These are phyloP conservation scores for Aureobasidium sp. DNA, from an alignment of 2,329 filamentous ascomycete species.

Conservation along the genomic window DNA sequence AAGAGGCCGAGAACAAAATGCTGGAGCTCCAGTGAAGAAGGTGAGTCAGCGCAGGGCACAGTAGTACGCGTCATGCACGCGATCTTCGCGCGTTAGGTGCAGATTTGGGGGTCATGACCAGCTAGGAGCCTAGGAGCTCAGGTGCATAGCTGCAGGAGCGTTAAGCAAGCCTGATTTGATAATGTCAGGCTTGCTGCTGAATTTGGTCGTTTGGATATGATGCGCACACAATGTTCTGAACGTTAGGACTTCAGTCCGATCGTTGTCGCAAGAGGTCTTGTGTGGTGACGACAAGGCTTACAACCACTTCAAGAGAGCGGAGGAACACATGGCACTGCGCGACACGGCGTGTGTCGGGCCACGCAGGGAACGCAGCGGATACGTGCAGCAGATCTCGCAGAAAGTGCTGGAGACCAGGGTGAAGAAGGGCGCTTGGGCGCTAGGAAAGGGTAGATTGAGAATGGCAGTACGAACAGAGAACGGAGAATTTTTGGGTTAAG, in stretches of 20 bases:
- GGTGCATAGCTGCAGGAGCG: slow-evolving; percentile 10
- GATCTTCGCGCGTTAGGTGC: slow-evolving; percentile 9
- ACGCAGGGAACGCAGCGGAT: slow-evolving; percentile 10
- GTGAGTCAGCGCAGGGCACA: slow-evolving; percentile 1
- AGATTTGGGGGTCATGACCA: slow-evolving; percentile 6
- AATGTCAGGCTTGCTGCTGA: background rate
- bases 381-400: slow-evolving; percentile 8
- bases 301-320: background rate
- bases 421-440: background rate
- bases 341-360: slow-evolving; percentile 6
- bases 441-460: background rate
- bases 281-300: background rate
- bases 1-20: background rate
- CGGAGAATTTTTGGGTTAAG: background rate
- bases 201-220: background rate
- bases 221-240: background rate
- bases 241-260: background rate
- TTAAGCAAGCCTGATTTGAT: slow-evolving; percentile 2
- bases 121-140: background rate
- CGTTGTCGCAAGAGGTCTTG: background rate
- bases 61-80: slow-evolving; percentile 14
- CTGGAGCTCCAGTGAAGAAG: background rate
- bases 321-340: slow-evolving; percentile 10
- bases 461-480: background rate
- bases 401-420: background rate